phyloP scores from a whole-genome alignment of 2,329 filamentous ascomycete genomes.

The Cladosporium phlei region DNA sequence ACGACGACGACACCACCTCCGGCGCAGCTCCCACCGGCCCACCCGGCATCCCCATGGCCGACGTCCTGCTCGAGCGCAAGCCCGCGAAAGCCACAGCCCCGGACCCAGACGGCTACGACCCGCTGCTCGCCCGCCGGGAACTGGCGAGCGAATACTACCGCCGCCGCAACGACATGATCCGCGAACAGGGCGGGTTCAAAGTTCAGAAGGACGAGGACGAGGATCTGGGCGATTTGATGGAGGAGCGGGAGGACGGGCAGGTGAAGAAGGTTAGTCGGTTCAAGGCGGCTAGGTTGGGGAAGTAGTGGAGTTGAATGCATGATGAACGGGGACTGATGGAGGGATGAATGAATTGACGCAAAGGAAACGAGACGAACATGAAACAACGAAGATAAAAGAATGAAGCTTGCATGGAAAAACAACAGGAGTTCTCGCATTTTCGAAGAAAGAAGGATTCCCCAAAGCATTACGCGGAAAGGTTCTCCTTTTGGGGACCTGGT shows the following conservation, averaged over 20 bases:
- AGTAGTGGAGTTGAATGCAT: too few species aligned
- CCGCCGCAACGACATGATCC: conserved; percentile 75
- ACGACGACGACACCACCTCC: too few species aligned
- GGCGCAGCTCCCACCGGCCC: conserved; percentile 21
- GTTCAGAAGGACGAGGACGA: conserved; percentile 53
- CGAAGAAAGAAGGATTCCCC: too few species aligned
- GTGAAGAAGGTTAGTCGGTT: conserved; percentile 37
- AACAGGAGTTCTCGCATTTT: too few species aligned
- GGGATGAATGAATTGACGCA: too few species aligned
- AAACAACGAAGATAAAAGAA: too few species aligned
- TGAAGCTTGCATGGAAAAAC: too few species aligned
- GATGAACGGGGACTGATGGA: too few species aligned
- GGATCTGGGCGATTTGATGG: conserved; percentile 60
- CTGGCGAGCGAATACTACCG: conserved; percentile 79
- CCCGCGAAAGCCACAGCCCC: conserved; percentile 18
- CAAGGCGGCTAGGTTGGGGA: conserved; percentile 33
- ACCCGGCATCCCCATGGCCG: conserved; percentile 36
- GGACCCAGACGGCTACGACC: conserved; percentile 45
- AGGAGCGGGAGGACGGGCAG: conserved; percentile 34
- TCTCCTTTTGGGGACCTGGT: too few species aligned
- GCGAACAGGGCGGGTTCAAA: conserved; percentile 76
- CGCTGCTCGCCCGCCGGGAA: conserved; percentile 67
- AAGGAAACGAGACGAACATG: too few species aligned
- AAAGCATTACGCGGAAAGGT: too few species aligned
- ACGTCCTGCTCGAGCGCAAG: conserved; percentile 52